Evolutionary conservation across 2,329 filamentous ascomycete genomes (phyloP).

Genomic region (Blumeriella jaapii): DNA sequence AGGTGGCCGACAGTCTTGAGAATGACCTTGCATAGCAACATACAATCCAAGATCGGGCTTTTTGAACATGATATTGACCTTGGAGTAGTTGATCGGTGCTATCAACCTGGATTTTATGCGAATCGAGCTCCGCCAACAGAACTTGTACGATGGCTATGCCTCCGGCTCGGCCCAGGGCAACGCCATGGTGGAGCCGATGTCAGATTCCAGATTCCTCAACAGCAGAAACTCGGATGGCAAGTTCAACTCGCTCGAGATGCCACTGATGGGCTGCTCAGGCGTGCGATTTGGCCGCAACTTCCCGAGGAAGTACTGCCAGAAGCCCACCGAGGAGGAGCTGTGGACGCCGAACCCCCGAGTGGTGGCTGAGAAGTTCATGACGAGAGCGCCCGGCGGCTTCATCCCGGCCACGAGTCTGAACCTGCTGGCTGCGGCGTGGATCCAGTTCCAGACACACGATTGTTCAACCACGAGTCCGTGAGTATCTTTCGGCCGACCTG

Average conservation of each 20-base stretch:
- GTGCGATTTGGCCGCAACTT: slow-evolving; percentile 12
- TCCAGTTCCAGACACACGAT: slow-evolving; percentile 13
- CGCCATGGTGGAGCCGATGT: slow-evolving; percentile 6
- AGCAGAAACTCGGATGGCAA: slow-evolving; percentile 9
- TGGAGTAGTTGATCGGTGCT: slow-evolving; percentile 7
- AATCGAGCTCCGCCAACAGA: slow-evolving; percentile 8
- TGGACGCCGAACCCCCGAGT: slow-evolving; percentile 4
- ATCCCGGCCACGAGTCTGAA: slow-evolving; percentile 9
- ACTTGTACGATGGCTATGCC: slow-evolving; percentile 10
- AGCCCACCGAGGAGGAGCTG: slow-evolving; percentile 3
- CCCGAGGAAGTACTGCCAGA: slow-evolving; percentile 4
- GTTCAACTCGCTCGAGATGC: slow-evolving; percentile 8
- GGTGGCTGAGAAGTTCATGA: slow-evolving; percentile 4
- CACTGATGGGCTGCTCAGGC: slow-evolving; percentile 9
- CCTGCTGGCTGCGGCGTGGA: slow-evolving; percentile 13
- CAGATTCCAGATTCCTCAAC: slow-evolving; percentile 5
- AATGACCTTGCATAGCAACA: no score
- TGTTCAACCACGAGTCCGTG: slow-evolving; percentile 10
- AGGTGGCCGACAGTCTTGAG: no score
- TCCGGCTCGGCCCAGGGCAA: slow-evolving; percentile 7
- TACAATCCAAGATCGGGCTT: no score
- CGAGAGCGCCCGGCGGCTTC: slow-evolving; percentile 2
- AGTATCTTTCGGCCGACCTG: neutral
- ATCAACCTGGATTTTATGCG: slow-evolving; percentile 9
- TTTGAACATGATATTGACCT: no score